phyloP scores from a whole-genome alignment of 2,329 filamentous ascomycete species.

The Ceratocystis colombiana region DNA sequence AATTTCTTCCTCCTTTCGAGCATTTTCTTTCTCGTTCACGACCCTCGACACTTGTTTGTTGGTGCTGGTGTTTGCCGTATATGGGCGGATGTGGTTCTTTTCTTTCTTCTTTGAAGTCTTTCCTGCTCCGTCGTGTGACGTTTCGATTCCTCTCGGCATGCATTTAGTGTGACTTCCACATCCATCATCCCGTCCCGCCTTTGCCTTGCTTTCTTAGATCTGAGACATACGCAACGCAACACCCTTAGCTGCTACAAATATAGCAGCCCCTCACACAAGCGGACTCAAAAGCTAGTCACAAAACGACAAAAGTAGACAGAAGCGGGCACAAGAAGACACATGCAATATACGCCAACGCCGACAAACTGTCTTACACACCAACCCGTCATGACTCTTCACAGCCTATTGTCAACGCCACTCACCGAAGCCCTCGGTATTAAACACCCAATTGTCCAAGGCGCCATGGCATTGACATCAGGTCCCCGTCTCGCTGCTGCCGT shows the following conservation, averaged over 20 bases:
- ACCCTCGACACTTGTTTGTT: background rate
- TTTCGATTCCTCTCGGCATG: background rate
- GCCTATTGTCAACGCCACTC: slow-evolving; percentile 63
- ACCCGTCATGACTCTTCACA: slow-evolving; percentile 26
- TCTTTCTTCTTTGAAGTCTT: background rate
- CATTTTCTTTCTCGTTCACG: background rate
- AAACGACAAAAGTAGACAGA: background rate
- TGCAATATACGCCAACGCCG: slow-evolving; percentile 1
- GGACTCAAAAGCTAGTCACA: background rate
- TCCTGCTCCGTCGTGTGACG: slow-evolving; percentile 8
- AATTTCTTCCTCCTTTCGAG: background rate
- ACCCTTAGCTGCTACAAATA: background rate
- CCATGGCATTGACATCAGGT: slow-evolving; percentile 81
- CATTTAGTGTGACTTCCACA: slow-evolving; percentile 1
- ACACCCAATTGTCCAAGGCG: slow-evolving; percentile 83
- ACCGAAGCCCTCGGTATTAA: slow-evolving; percentile 69
- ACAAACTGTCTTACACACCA: slow-evolving; percentile 28
- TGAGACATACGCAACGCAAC: slow-evolving; percentile 15
- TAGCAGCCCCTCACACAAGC: background rate
- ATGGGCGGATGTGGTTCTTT: background rate
- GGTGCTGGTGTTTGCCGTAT: background rate
- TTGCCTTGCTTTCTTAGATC: background rate
- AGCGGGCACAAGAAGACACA: background rate
- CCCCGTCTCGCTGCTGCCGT: slow-evolving; percentile 73
- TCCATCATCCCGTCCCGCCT: slow-evolving; percentile 4